A percentile compares a stretch with the other conserved stretches of the same genome.
These are phyloP conservation scores for Exophiala sideris DNA, from an alignment of 2,329 filamentous ascomycete genomes.

Conservation along the genomic window DNA sequence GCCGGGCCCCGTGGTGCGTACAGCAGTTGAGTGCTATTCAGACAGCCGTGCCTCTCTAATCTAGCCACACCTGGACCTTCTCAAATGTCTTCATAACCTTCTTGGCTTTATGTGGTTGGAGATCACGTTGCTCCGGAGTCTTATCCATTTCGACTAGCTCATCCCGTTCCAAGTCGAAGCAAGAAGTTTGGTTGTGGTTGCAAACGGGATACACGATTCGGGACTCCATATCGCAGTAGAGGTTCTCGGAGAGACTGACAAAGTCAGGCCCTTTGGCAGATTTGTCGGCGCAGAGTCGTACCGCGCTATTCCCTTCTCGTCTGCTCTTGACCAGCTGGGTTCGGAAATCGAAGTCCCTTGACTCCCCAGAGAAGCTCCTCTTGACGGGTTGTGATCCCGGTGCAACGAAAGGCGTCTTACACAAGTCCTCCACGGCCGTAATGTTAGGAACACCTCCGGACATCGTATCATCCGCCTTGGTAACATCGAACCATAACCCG, in stretches of 20 bases:
- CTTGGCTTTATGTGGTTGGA: too few relatives aligned
- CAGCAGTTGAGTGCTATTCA: too few relatives aligned
- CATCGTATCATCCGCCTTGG: neutral
- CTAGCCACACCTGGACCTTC: too few relatives aligned
- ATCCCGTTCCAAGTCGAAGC: too few relatives aligned
- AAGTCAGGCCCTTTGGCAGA: neutral
- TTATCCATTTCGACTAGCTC: too few relatives aligned
- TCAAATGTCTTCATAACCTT: too few relatives aligned
- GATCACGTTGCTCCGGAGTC: too few relatives aligned
- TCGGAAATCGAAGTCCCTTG: neutral
- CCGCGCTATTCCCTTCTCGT: neutral
- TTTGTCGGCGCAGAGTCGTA: neutral
- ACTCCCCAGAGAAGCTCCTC: too few relatives aligned
- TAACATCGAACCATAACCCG: neutral
- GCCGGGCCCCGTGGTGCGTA: too few relatives aligned
- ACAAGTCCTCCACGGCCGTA: conserved; percentile 1
- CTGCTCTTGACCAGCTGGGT: neutral
- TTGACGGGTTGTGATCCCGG: neutral
- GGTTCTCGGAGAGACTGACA: neutral
- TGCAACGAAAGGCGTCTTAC: neutral
- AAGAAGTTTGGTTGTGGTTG: too few relatives aligned
- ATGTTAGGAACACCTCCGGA: neutral
- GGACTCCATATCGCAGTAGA: conserved; percentile 2
- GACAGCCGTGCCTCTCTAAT: too few relatives aligned
- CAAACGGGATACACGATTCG: conserved; percentile 1